Percentiles rank a stretch among this genome's conserved stretches.
These are phyloP conservation scores for Fusarium mangiferae DNA, from an alignment of 2,329 filamentous ascomycete genomes.

Conservation along the genomic window DNA sequence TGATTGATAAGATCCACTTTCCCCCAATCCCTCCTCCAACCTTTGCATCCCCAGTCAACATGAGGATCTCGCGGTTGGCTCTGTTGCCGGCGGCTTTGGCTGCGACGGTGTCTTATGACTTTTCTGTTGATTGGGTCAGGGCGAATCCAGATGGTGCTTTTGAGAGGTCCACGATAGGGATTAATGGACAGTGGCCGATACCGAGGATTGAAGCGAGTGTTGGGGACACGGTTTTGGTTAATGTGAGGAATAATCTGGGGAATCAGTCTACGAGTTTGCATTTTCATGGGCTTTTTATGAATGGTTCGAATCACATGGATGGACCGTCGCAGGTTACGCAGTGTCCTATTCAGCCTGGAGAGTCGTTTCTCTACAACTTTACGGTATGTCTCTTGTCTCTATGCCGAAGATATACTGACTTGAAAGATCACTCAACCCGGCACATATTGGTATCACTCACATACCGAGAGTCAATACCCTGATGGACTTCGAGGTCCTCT, in stretches of 20 bases:
- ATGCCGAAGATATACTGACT: neutral
- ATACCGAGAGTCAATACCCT: slow-evolving; percentile 74
- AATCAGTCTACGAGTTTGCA: slow-evolving; percentile 72
- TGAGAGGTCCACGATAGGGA: slow-evolving; percentile 75
- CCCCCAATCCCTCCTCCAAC: neutral
- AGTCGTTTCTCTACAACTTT: slow-evolving; percentile 76
- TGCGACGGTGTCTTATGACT: slow-evolving; percentile 68
- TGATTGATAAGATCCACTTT: slow-evolving; percentile 32
- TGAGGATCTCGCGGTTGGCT: slow-evolving; percentile 9
- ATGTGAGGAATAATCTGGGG: slow-evolving; percentile 67
- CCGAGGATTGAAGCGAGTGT: slow-evolving; percentile 71
- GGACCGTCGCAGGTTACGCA: slow-evolving; percentile 74
- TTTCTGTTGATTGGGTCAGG: slow-evolving; percentile 76
- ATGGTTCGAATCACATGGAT: slow-evolving; percentile 76
- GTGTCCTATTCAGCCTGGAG: slow-evolving; percentile 71
- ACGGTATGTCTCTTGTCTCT: slow-evolving; percentile 55
- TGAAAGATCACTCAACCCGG: slow-evolving; percentile 70
- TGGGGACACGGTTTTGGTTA: slow-evolving; percentile 70
- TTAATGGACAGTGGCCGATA: slow-evolving; percentile 81
- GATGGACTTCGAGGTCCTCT: slow-evolving; percentile 74
- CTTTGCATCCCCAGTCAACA: slow-evolving; percentile 1
- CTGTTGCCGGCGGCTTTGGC: slow-evolving; percentile 37
- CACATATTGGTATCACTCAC: slow-evolving; percentile 84
- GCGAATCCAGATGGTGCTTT: slow-evolving; percentile 76
- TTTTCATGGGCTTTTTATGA: slow-evolving; percentile 79